These are phyloP conservation scores for Aegilops tauschii DNA, from an alignment of 176 grass and related monocot genomes.

Conservation along the genomic window DNA sequence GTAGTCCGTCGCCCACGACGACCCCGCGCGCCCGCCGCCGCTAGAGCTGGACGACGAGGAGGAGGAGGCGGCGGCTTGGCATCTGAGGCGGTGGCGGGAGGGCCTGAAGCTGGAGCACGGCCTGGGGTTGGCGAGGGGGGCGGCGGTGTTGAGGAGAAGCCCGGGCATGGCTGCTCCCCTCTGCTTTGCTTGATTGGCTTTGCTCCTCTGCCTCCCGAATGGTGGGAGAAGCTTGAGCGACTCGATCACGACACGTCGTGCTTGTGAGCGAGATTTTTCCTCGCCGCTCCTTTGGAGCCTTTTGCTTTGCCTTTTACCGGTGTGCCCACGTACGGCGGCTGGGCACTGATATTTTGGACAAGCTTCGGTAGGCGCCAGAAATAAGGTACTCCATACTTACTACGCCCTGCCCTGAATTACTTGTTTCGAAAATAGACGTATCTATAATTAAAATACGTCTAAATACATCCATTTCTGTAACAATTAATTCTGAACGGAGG, in stretches of 20 bases:
- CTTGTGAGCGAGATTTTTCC: not conserved
- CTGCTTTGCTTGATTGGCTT: not conserved
- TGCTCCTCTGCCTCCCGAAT: not conserved
- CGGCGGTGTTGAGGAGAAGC: constrained; percentile 39
- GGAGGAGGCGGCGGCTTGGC: constrained; percentile 39
- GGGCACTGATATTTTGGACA: constrained; percentile 34
- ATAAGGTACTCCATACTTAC: not conserved
- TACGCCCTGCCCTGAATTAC: too few relatives aligned
- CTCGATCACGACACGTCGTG: not conserved
- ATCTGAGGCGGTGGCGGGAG: not conserved
- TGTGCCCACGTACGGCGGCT: not conserved
- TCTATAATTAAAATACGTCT: too few relatives aligned
- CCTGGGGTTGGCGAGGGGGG: not conserved
- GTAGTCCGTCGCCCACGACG: constrained; percentile 68
- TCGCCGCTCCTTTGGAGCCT: not conserved
- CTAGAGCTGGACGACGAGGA: not conserved
- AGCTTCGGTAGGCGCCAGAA: not conserved
- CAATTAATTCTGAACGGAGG: too few relatives aligned
- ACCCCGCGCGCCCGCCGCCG: not conserved
- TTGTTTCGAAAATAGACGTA: too few relatives aligned
- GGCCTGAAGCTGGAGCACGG: too few relatives aligned
- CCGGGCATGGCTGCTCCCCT: constrained; percentile 32
- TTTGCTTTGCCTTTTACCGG: not conserved
- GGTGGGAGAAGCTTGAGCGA: not conserved
- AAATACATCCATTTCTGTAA: too few relatives aligned